These are phyloP conservation scores for Tubosaeta sp. DNA, from an alignment of 768 basidiomycete genomes.

Conservation along the genomic window DNA sequence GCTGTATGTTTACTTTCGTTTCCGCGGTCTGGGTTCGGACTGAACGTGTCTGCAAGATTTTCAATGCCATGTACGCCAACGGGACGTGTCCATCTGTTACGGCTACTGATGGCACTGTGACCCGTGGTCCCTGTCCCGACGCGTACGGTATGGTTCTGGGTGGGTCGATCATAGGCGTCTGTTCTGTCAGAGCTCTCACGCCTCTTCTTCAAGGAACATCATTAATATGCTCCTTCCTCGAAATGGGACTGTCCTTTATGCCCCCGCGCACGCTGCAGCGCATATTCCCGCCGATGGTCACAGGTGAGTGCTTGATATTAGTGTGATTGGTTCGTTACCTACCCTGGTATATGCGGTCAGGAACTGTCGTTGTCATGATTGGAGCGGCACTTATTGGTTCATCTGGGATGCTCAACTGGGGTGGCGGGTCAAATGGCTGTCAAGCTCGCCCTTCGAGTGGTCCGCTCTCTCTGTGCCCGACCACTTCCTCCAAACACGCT, in stretches of 20 bases:
- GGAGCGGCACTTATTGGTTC: conserved; percentile 72
- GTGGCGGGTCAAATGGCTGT: conserved; percentile 77
- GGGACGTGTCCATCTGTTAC: conserved; percentile 69
- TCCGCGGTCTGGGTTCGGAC: not conserved
- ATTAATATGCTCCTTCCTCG: conserved; percentile 72
- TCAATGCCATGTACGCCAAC: conserved; percentile 70
- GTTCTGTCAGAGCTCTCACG: not conserved
- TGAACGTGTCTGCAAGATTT: conserved; percentile 43
- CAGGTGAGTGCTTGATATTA: conserved; percentile 37
- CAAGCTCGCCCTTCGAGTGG: conserved; percentile 54
- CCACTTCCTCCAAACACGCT: conserved; percentile 63
- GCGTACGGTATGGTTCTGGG: conserved; percentile 79
- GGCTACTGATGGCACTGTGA: conserved; percentile 54
- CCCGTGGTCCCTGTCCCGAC: conserved; percentile 64
- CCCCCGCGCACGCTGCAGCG: conserved; percentile 57
- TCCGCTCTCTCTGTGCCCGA: conserved; percentile 69
- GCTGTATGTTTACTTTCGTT: conserved; percentile 39
- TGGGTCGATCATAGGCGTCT: conserved; percentile 18
- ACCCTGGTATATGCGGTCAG: conserved; percentile 27
- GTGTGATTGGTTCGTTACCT: not conserved
- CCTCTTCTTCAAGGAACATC: conserved; percentile 52
- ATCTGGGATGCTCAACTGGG: conserved; percentile 79
- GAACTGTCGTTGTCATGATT: conserved; percentile 77
- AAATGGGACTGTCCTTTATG: conserved; percentile 77
- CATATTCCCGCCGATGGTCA: conserved; percentile 79